Conservation (phyloP, 805 yeast genomes). For the Yarrowia keelungensis region DNA sequence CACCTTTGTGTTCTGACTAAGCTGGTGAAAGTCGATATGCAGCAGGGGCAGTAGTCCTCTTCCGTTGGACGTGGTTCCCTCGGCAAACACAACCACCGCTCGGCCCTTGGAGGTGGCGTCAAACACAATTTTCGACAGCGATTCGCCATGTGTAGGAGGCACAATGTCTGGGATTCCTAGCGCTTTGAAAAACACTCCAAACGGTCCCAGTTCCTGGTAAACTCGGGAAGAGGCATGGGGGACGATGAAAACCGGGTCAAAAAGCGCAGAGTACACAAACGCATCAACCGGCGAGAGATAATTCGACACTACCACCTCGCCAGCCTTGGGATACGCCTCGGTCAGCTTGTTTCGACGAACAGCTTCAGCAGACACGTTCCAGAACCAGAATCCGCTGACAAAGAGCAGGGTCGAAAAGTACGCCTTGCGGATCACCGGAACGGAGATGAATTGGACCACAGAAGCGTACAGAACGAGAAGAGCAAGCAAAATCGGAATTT, state of each 20-base stretch:
- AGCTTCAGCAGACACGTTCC: constrained; percentile 32
- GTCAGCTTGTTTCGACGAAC: constrained; percentile 25
- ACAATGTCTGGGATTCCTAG: constrained; percentile 39
- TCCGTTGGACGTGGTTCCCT: constrained; percentile 88
- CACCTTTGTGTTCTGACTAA: constrained; percentile 41
- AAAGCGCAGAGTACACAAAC: constrained; percentile 48
- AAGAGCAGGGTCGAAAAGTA: constrained; percentile 13
- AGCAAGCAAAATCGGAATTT: constrained; percentile 40
- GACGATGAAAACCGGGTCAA: constrained; percentile 50
- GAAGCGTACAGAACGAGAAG: constrained; percentile 15
- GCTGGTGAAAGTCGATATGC: constrained; percentile 43
- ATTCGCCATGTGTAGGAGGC: constrained; percentile 31
- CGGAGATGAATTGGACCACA: neutral
- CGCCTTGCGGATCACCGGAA: neutral
- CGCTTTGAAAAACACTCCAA: constrained; percentile 43
- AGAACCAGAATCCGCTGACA: constrained; percentile 28
- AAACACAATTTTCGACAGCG: constrained; percentile 24
- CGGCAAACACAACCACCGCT: constrained; percentile 66
- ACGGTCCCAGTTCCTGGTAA: constrained; percentile 40
- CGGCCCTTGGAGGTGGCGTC: constrained; percentile 18
- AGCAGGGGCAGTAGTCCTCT: constrained; percentile 71
- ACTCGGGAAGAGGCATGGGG: constrained; percentile 49
- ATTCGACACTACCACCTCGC: constrained; percentile 64
- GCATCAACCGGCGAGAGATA: constrained; percentile 67
- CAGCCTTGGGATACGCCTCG: constrained; percentile 51